phyloP scores from a whole-genome alignment of 768 basidiomycete species.

The Rhodotorula paludigena region DNA sequence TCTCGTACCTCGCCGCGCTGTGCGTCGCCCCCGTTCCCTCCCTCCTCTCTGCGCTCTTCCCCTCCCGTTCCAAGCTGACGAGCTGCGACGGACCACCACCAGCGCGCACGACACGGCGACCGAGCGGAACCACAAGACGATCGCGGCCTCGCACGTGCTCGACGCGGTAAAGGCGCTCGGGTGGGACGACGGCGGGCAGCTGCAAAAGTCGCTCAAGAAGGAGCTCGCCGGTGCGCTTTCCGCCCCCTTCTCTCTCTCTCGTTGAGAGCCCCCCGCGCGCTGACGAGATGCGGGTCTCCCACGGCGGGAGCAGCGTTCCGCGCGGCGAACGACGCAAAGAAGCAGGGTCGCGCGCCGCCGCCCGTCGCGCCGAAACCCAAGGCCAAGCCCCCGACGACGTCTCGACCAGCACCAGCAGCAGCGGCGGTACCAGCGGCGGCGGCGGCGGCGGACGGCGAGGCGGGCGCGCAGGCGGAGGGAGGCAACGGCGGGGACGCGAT shows the following conservation, averaged over 20 bases:
- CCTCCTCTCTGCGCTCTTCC: background rate
- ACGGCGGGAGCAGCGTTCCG: constrained; percentile 13
- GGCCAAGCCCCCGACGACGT: background rate
- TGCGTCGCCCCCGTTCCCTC: background rate
- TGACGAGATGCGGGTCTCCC: background rate
- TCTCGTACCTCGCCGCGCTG: constrained; percentile 78
- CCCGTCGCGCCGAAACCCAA: background rate
- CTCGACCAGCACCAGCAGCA: background rate
- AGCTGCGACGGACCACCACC: background rate
- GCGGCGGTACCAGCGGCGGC: background rate
- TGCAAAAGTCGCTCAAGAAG: constrained; percentile 29
- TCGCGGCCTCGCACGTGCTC: constrained; percentile 40
- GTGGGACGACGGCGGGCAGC: constrained; percentile 38
- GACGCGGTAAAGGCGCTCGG: constrained; percentile 40
- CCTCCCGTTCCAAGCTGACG: background rate
- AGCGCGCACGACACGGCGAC: constrained; percentile 40
- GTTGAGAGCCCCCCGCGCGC: too few species aligned
- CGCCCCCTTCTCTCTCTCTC: background rate
- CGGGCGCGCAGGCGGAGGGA: background rate
- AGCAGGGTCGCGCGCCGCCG: background rate
- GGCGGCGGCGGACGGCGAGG: background rate
- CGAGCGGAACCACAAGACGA: constrained; percentile 38
- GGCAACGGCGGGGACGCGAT: constrained; percentile 55
- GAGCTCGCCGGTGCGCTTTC: constrained; percentile 33
- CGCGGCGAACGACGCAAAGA: constrained; percentile 3